phyloP scores from a whole-genome alignment of 495 filamentous ascomycete species.

The Xanthoparmelia taractica region DNA sequence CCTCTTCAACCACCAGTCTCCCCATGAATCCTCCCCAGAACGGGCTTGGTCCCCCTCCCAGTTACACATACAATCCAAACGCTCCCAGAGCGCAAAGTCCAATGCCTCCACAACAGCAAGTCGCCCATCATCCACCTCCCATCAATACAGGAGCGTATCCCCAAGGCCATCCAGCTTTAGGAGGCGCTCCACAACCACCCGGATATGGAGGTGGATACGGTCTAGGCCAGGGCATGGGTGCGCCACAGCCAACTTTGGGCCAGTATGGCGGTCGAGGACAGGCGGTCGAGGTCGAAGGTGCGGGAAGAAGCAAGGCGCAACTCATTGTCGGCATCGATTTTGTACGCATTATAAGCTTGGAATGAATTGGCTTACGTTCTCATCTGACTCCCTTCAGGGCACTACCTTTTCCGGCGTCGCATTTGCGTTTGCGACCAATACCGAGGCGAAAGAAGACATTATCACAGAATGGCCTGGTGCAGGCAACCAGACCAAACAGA shows the following conservation, averaged over 20 bases:
- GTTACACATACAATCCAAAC: constrained; percentile 59
- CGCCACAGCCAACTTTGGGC: constrained; percentile 31
- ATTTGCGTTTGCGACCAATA: constrained; percentile 72
- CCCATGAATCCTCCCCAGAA: constrained; percentile 42
- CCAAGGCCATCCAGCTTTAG: constrained; percentile 44
- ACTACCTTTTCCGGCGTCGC: constrained; percentile 76
- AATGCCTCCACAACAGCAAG: constrained; percentile 50
- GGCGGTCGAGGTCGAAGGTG: constrained; percentile 78
- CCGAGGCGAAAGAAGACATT: constrained; percentile 68
- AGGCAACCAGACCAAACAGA: constrained; percentile 69
- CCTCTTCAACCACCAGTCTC: constrained; percentile 46
- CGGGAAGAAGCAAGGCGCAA: constrained; percentile 63
- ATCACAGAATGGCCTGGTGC: constrained; percentile 76
- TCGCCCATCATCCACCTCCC: constrained; percentile 58
- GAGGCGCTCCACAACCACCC: constrained; percentile 37
- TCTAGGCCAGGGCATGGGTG: constrained; percentile 28
- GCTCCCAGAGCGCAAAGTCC: constrained; percentile 52
- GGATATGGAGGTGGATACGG: constrained; percentile 41
- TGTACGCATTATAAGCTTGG: constrained; percentile 24
- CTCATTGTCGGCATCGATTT: constrained; percentile 69
- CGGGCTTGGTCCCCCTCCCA: constrained; percentile 55
- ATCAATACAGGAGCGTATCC: constrained; percentile 58
- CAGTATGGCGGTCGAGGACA: constrained; percentile 47
- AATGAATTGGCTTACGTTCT: neutral
- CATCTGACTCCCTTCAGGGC: constrained; percentile 38